Evolutionary conservation across 345 rosid genomes (phyloP), one percentile per base, ranked within the genome.

Genomic region (Punica granatum): DNA sequence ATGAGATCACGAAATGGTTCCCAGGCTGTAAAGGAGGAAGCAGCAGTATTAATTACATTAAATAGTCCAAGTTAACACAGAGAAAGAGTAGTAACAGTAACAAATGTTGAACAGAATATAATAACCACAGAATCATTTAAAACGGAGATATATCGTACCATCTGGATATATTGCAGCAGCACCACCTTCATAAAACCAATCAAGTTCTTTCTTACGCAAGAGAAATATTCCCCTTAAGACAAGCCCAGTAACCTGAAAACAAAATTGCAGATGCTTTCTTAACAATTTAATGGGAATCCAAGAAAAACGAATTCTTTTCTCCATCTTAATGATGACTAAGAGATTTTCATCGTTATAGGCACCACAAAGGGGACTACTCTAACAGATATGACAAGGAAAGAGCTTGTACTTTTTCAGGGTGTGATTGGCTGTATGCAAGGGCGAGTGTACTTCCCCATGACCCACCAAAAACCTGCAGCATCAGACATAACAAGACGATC

Each of bases 371-470:
- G 18, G 2, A 56, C 10, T 7, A 51, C 26, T 56, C 61, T 0
- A 13, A 56, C 13, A 51, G 28, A 21, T 51, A 65, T 65, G 58
- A 23, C 25, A 56, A 25, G 11, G 37, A 31, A 39, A 46, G 62
- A n/a, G 41, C 28, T 48, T 33, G 23, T 66, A 90, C 98, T 94
- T 89, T 93, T 30, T 89, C 88, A 44, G 97, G 91, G 63, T 91
- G 94, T 8, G 90, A 74, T 77, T 89, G 91, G 81, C 96, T 86
- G 74, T 93, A 93, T 0, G 91, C 88, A 71, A 93, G 90, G 35
- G 97, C 88, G 67, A 93, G 83, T 60, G 97, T 93, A 72, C 98
- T 93, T 80, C 98, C 97, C 97, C 98, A 93, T 34, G 98, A 93
- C 48, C 97, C 98, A 58, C 98, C 96, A 82, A 93, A 89, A 66